phyloP scores from a whole-genome alignment of 169 alveolate species.

The Miamiensis avidus region DNA sequence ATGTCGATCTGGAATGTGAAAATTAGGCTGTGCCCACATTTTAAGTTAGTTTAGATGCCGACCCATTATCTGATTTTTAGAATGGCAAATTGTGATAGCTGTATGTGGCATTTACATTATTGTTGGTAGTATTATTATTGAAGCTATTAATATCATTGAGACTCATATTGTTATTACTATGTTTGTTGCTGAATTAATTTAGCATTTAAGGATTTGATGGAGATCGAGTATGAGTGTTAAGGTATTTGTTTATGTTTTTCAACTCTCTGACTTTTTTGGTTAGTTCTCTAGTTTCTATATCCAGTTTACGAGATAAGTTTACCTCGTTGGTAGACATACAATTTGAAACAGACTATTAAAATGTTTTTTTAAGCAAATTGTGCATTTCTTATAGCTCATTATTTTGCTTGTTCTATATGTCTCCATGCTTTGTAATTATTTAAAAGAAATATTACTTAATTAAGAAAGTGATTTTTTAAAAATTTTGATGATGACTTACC shows the following conservation, averaged over 20 bases:
- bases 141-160: no score
- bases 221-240: neutral
- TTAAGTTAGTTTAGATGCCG: no score
- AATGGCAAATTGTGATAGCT: neutral
- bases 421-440: neutral
- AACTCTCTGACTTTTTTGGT: slow-evolving; percentile 26
- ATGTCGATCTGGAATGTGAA: no score
- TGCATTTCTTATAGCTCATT: neutral
- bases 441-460: no score
- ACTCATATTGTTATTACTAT: neutral
- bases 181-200: no score
- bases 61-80: no score
- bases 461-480: no score
- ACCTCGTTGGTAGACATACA: neutral
- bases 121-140: neutral
- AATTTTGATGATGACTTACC: neutral
- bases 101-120: neutral
- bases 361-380: neutral
- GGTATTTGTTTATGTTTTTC: slow-evolving; percentile 4
- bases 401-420: neutral
- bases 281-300: slow-evolving; percentile 4
- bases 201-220: neutral
- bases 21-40: no score
- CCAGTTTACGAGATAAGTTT: slow-evolving; percentile 10
- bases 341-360: neutral